Percentiles rank a stretch among this genome's conserved stretches.
Conservation (phyloP, 2,329 filamentous ascomycete species). For the Teratosphaeria nubilosa region DNA sequence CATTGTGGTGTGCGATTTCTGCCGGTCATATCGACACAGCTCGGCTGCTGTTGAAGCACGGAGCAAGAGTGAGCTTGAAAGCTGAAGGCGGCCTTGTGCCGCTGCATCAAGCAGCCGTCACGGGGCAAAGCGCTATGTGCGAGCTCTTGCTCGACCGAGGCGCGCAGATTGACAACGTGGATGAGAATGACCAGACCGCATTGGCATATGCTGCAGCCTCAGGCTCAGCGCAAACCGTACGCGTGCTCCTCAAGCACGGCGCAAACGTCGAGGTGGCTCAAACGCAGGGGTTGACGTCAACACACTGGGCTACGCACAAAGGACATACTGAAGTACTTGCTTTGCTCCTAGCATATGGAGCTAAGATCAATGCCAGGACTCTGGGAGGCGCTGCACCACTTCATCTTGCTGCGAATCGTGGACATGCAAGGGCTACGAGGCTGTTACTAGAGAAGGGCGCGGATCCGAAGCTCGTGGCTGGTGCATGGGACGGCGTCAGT, state of each 20-base stretch:
- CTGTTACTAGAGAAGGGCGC: constrained; percentile 15
- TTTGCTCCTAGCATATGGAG: constrained; percentile 13
- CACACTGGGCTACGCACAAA: constrained; percentile 22
- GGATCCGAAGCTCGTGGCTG: constrained; percentile 2
- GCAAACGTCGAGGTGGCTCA: constrained; percentile 15
- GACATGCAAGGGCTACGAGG: constrained; percentile 13
- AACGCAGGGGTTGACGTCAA: constrained; percentile 15
- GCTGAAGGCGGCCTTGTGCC: constrained; percentile 13
- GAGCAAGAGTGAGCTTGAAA: constrained; percentile 17
- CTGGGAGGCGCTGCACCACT: constrained; percentile 15
- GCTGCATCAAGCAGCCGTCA: constrained; percentile 22
- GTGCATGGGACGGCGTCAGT: constrained; percentile 16
- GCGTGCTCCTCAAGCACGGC: constrained; percentile 12
- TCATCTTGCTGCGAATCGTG: constrained; percentile 19
- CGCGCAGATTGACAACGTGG: constrained; percentile 17
- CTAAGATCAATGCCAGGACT: constrained; percentile 11
- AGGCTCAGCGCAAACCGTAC: constrained; percentile 12
- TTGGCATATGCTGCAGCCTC: constrained; percentile 21
- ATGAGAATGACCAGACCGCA: constrained; percentile 18
- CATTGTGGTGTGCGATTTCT: constrained; percentile 21
- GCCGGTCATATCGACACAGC: constrained; percentile 18
- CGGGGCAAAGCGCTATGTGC: constrained; percentile 19
- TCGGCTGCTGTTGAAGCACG: constrained; percentile 16
- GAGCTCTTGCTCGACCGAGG: constrained; percentile 20
- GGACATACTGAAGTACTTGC: constrained; percentile 17